Percentiles rank a stretch among this genome's conserved stretches.
These are phyloP conservation scores for Stachybotrys chlorohalonatus DNA, from an alignment of 2,329 filamentous ascomycete species.

Conservation along the genomic window DNA sequence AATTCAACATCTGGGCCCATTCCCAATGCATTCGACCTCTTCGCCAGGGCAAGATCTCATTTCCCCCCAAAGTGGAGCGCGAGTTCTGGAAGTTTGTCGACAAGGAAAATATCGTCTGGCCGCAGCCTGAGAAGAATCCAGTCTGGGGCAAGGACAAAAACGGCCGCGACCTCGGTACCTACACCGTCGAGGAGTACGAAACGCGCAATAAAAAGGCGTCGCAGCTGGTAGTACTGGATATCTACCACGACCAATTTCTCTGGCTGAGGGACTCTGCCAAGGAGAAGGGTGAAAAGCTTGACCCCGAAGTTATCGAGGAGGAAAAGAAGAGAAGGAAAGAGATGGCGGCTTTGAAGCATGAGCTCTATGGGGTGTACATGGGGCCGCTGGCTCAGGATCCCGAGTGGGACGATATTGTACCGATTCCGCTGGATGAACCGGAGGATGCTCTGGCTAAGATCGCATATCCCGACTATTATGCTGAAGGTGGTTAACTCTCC, in stretches of 20 bases:
- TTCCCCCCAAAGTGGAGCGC: slow-evolving; percentile 39
- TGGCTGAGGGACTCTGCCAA: slow-evolving; percentile 23
- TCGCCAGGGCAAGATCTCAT: slow-evolving; percentile 19
- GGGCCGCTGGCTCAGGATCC: slow-evolving; percentile 50
- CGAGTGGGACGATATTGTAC: slow-evolving; percentile 74
- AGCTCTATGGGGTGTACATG: slow-evolving; percentile 42
- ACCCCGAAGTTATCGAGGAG: slow-evolving; percentile 30
- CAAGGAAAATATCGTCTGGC: slow-evolving; percentile 41
- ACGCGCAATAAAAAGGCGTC: slow-evolving; percentile 30
- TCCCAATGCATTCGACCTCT: slow-evolving; percentile 34
- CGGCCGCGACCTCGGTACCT: slow-evolving; percentile 40
- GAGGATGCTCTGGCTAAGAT: slow-evolving; percentile 83
- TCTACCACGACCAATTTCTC: slow-evolving; percentile 35
- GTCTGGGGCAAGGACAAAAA: slow-evolving; percentile 42
- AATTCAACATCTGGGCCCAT: slow-evolving; percentile 40
- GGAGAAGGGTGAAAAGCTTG: slow-evolving; percentile 13
- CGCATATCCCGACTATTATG: slow-evolving; percentile 81
- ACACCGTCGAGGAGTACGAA: slow-evolving; percentile 36
- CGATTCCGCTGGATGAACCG: slow-evolving; percentile 77
- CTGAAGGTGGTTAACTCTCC: slow-evolving; percentile 49
- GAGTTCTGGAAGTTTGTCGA: slow-evolving; percentile 49
- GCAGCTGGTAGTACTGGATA: slow-evolving; percentile 31
- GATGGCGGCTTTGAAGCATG: slow-evolving; percentile 41
- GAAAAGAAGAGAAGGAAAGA: slow-evolving; percentile 38
- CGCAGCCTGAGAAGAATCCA: slow-evolving; percentile 29